Conservation (phyloP, 257 asterid species). For the Capsicum baccatum region DNA sequence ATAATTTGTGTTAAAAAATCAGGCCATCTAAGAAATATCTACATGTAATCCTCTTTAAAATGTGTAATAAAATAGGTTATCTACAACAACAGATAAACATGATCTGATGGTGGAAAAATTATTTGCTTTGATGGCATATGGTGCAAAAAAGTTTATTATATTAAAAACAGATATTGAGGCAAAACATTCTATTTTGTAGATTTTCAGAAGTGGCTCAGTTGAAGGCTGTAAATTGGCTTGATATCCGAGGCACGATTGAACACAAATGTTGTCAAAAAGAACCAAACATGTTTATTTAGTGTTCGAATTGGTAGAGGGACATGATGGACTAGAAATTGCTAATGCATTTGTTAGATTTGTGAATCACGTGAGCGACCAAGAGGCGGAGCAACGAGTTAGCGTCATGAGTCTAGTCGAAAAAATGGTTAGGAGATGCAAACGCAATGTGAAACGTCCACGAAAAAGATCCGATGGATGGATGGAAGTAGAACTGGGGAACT, state of each 20-base stretch:
- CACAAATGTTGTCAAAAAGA: slow-evolving; percentile 13
- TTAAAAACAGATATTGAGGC: not conserved
- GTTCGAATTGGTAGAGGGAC: slow-evolving; percentile 7
- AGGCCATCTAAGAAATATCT: too few species aligned
- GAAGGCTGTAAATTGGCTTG: not conserved
- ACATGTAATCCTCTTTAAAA: not conserved
- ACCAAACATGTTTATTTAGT: slow-evolving; percentile 25
- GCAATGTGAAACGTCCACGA: not conserved
- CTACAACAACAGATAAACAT: not conserved
- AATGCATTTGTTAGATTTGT: slow-evolving; percentile 20
- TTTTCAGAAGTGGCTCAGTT: slow-evolving; percentile 22
- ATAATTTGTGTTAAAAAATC: too few species aligned
- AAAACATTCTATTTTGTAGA: not conserved
- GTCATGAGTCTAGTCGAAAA: not conserved
- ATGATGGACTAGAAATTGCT: slow-evolving; percentile 27
- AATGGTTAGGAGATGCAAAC: not conserved
- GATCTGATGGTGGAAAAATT: not conserved
- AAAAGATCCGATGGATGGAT: slow-evolving; percentile 25
- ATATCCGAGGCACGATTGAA: slow-evolving; percentile 17
- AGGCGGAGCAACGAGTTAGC: slow-evolving; percentile 17
- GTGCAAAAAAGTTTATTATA: too few species aligned
- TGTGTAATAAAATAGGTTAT: not conserved
- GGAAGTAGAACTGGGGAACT: slow-evolving; percentile 3
- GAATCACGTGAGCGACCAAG: not conserved
- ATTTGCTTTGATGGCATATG: not conserved